phyloP scores from a whole-genome alignment of 2,329 filamentous ascomycete genomes.

The Paecilomyces fulvus region DNA sequence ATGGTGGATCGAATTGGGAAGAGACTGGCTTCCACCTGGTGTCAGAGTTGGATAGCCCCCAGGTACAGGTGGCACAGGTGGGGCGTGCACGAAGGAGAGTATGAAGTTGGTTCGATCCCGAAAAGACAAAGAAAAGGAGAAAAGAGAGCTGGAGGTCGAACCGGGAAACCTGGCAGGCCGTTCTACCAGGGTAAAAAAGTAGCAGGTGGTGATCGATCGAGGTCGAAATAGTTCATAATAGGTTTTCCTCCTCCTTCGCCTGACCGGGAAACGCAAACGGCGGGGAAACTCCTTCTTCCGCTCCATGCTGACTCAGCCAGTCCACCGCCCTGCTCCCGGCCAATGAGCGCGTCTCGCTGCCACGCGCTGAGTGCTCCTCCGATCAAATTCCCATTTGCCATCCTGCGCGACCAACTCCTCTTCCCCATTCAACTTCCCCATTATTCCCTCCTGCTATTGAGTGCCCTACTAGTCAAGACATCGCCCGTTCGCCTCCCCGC shows the following conservation, averaged over 20 bases:
- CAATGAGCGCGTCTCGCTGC: conserved; percentile 29
- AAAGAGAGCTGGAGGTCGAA: not conserved
- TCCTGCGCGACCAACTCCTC: conserved; percentile 16
- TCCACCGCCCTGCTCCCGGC: conserved; percentile 7
- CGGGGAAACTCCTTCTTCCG: conserved; percentile 18
- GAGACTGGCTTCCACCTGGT: not conserved
- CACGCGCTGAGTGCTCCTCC: conserved; percentile 13
- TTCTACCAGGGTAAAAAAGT: no score
- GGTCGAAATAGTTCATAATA: not conserved
- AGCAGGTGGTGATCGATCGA: no score
- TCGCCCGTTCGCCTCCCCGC: not conserved
- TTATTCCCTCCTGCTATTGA: not conserved
- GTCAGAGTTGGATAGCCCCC: not conserved
- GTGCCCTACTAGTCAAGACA: not conserved
- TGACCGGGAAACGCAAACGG: conserved; percentile 27
- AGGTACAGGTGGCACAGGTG: not conserved
- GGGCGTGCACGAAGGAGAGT: conserved; percentile 5
- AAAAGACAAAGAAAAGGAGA: conserved; percentile 8
- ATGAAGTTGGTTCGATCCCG: conserved; percentile 3
- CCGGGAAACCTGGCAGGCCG: no score
- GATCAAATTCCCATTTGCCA: conserved; percentile 24
- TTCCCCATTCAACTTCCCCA: conserved; percentile 5
- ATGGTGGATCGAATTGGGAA: conserved; percentile 28
- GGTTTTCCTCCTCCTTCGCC: not conserved
- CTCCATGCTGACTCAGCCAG: conserved; percentile 18